Percentiles rank a stretch among this genome's conserved stretches.
These are phyloP conservation scores for Marasmius sp. DNA, from an alignment of 1,284 basidiomycete genomes.

Conservation along the genomic window DNA sequence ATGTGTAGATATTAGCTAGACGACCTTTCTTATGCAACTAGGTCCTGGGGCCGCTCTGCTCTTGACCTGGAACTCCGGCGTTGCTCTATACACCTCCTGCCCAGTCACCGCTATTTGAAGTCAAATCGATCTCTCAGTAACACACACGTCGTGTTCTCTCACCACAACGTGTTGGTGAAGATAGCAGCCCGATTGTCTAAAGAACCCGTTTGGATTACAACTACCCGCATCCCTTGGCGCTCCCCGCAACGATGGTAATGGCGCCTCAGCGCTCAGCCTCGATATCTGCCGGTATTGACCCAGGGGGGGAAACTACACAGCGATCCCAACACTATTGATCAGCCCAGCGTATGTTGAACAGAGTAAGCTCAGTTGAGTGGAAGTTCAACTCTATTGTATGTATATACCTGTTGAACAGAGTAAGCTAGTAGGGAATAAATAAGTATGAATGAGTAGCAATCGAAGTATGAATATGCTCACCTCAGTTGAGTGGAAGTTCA, in stretches of 20 bases:
- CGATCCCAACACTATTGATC: conserved; percentile 75
- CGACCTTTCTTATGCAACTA: too few relatives aligned
- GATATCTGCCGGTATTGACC: conserved; percentile 75
- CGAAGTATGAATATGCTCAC: too few relatives aligned
- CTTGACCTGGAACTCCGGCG: conserved; percentile 76
- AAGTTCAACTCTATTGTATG: too few relatives aligned
- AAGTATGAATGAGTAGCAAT: too few relatives aligned
- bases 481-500: too few relatives aligned
- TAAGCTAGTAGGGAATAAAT: too few relatives aligned
- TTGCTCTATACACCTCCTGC: conserved; percentile 75
- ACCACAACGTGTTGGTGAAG: conserved; percentile 84
- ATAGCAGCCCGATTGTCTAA: conserved; percentile 78
- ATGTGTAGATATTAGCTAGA: too few relatives aligned
- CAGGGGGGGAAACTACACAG: conserved; percentile 83
- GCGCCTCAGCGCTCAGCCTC: too few relatives aligned
- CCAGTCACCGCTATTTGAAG: conserved; percentile 94
- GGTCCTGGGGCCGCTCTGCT: conserved; percentile 71
- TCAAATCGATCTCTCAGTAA: conserved; percentile 14
- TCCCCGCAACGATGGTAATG: conserved; percentile 67
- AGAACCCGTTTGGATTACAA: conserved; percentile 74
- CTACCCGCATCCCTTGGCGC: conserved; percentile 67
- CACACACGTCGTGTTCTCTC: conserved; percentile 31
- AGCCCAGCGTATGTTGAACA: conserved; percentile 59
- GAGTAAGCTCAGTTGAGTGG: not conserved
- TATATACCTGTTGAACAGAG: too few relatives aligned